Evolutionary conservation across 2,329 filamentous ascomycete genomes (phyloP).

Genomic region (Fusarium graminum): DNA sequence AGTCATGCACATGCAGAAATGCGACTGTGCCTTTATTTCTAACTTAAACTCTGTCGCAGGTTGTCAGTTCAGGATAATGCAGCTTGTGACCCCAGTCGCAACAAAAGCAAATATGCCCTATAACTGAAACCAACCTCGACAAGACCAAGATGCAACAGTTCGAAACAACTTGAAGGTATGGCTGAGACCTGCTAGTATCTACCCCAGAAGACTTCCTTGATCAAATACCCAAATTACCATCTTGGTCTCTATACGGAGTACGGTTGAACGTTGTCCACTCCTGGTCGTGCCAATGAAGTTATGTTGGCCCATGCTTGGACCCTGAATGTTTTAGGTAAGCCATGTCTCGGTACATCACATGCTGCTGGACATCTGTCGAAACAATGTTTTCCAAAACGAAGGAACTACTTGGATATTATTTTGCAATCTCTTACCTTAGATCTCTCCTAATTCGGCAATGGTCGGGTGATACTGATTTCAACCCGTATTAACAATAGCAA

Average conservation of each 20-base stretch:
- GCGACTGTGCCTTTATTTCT: not conserved
- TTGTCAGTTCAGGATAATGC: not conserved
- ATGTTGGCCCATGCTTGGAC: conserved; percentile 4
- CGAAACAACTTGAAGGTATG: not conserved
- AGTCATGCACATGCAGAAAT: not conserved
- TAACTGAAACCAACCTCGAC: not conserved
- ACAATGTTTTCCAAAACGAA: not conserved
- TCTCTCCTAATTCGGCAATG: not conserved
- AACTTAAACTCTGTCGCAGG: not conserved
- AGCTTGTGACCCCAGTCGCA: not conserved
- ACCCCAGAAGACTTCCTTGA: not conserved
- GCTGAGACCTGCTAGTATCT: not conserved
- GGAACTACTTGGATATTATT: not conserved
- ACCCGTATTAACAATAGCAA: too few relatives aligned
- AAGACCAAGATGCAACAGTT: not conserved
- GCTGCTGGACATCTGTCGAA: not conserved
- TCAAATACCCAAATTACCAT: not conserved
- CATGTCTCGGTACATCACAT: conserved; percentile 1
- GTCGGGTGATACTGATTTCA: not conserved
- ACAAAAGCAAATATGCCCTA: not conserved
- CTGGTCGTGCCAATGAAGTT: not conserved
- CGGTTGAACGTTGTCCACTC: not conserved
- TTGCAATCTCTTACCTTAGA: not conserved
- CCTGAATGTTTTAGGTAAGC: conserved; percentile 21
- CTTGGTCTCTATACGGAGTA: not conserved